Percentiles rank a stretch among this genome's conserved stretches.
phyloP scores from a whole-genome alignment of 179 eudicot genomes.

The Heliamphora pulchella region DNA sequence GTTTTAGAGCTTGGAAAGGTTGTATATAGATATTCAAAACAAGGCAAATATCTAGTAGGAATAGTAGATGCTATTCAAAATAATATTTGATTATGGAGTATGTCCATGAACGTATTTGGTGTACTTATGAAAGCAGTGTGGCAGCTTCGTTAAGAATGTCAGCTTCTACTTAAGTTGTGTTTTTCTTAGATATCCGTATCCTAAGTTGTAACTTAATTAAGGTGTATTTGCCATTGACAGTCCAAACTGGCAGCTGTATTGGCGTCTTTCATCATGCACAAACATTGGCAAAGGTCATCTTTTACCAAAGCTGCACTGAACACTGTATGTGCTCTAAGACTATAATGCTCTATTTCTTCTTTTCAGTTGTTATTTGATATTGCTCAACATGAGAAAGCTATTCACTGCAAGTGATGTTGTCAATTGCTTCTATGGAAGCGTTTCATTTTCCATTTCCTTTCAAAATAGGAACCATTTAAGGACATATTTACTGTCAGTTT shows the following conservation, averaged over 20 bases:
- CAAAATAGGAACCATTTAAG: not conserved
- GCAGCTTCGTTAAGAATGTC: not conserved
- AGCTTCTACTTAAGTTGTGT: not conserved
- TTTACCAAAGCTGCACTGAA: conserved; percentile 74
- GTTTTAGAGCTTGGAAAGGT: not conserved
- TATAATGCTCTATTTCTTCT: not conserved
- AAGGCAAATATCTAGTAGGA: not conserved
- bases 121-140: not conserved
- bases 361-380: not conserved
- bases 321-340: conserved; percentile 42
- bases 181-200: not conserved
- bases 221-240: conserved; percentile 34
- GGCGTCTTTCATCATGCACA: conserved; percentile 90
- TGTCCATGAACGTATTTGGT: not conserved
- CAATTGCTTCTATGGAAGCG: not conserved
- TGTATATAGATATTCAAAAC: not conserved
- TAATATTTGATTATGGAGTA: not conserved
- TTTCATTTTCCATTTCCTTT: not conserved
- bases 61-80: too few species aligned
- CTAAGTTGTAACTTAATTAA: conserved; percentile 7
- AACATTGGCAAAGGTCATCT: conserved; percentile 64
- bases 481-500: not conserved
- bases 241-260: conserved; percentile 72
- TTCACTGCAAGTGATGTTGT: not conserved
- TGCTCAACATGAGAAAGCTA: not conserved